These are phyloP conservation scores for Suillus cothurnatus DNA, from an alignment of 768 basidiomycete species.

Conservation along the genomic window DNA sequence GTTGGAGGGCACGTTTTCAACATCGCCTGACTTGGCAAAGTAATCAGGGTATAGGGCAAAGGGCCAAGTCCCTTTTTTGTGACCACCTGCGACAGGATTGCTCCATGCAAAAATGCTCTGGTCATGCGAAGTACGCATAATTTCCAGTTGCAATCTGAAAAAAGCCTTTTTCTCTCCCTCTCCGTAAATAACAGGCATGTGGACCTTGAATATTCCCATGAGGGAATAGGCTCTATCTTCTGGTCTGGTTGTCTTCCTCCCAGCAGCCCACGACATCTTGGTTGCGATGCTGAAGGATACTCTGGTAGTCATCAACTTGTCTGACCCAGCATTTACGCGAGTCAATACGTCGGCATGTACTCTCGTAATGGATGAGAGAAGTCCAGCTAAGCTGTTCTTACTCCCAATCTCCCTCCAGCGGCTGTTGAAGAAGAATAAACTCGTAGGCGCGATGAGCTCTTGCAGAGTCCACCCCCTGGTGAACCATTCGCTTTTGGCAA, in stretches of 20 bases:
- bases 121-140: conserved; percentile 12
- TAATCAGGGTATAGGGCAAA: neutral
- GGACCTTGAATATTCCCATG: conserved; percentile 23
- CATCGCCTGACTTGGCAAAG: neutral
- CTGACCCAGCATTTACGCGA: neutral
- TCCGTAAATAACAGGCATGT: conserved; percentile 25
- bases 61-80: neutral
- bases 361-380: conserved; percentile 4
- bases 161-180: conserved; percentile 26
- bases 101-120: conserved; percentile 16
- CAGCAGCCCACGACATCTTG: conserved; percentile 21
- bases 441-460: conserved; percentile 17
- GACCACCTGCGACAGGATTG: neutral
- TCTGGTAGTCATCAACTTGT: neutral
- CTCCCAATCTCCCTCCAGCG: conserved; percentile 17
- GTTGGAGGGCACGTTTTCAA: neutral
- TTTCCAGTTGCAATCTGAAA: conserved; percentile 19
- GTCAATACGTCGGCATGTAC: conserved; percentile 10
- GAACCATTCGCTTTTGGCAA: conserved; percentile 17
- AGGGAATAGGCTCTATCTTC: conserved; percentile 30
- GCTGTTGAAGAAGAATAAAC: conserved; percentile 15
- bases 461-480: conserved; percentile 15
- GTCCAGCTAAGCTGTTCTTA: conserved; percentile 8
- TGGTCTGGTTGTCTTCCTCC: conserved; percentile 23
- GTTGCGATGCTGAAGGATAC: conserved; percentile 6